Base-by-base conservation (phyloP, 2,329 filamentous ascomycete genomes). In the Cordyceps cateniannulata region DNA sequence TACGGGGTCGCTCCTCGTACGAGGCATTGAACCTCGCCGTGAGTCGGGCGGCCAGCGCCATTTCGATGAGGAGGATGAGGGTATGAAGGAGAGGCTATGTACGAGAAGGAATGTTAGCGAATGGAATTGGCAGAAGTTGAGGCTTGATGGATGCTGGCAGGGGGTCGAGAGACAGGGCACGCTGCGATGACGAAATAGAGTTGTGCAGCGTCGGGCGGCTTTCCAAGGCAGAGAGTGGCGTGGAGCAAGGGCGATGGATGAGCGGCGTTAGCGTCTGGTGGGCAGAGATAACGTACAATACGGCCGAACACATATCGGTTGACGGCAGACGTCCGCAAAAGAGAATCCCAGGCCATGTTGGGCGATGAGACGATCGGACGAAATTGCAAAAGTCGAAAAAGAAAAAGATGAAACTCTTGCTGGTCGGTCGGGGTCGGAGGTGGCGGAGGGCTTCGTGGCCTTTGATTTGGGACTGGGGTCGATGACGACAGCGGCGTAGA, bases 11-110 rank as follows among this genome's bases (percentile, higher is more conserved):
- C 71, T 92, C 87, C 66, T 91, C 88, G 83, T 98, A 99, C 79
- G 96, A 96, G 66, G 86, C 83, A 77, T 96, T 97, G 81, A 96
- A 99, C 72, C 91, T 90, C 68, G 90, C 84, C 50, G 88, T 87
- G 60, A 99, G 79, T 66, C 95, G 84, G 66, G 88, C 90, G 64
- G 93, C 84, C 73, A 96, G 86, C 62, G 86, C 86, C 86, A 98
- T 90, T 77, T 99, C 89, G 76, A 96, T 83, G 49, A 97, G 74
- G 73, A 96, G 89, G 65, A 97, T 84, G 69, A 96, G 80, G 62
- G 86, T 81, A 78, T 98, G 92, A 62, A 98, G 79, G 60, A 98
- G 80, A 69, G 95, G 93, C 95, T 98, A 74, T 65, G 66, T 16
- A 53, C 8, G 58, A 61, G 42, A 63, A 64, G 58, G 12, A 35